Base-by-base conservation (phyloP, 2,329 filamentous ascomycete species). In the Moelleriella libera region DNA sequence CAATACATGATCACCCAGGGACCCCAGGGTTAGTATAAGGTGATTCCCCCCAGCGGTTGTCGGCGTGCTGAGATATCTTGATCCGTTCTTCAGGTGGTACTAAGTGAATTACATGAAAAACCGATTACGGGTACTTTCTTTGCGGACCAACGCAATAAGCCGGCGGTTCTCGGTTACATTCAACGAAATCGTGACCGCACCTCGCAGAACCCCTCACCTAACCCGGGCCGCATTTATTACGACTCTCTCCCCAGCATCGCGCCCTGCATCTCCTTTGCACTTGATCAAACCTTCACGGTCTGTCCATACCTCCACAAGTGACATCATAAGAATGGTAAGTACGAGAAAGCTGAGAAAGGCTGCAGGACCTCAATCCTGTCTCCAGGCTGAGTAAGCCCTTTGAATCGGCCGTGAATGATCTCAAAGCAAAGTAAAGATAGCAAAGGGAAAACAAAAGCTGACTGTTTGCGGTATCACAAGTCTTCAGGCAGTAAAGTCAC, bases 401-500 rank as follows among this genome's bases (percentile, higher is more conserved):
- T 21, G 34, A 39, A 12, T 39, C 12, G 34, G 34, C 34, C 12
- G 34, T 9, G 9, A 8, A 39, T 39, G 9, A 39, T 39, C n/a
- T n/a, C n/a, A n/a, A n/a, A 12, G 34, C 34, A 39, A 21, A 21
- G 21, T 3, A 21, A 21, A 21, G 21, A 3, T 21, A 44, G 45
- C 45, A 48, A 48, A 47, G 29, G 41, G 41, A 44, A 12, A 37
- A 12, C 3, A 44, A 30, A 31, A 29, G 43, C 43, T 45, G 28
- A 14, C 41, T 21, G 21, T 21, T 21, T 21, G 21, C 21, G 21
- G 21, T 39, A 21, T 41, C 40, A 41, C 40, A 14, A 41, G 40
- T 9, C 51, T 41, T 47, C 44, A 28, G 43, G 45, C 30, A 46
- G 42, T 28, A 53, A 51, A 21, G 39, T 94, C 62, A 89, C 88